Conservation (phyloP, 805 yeast genomes). For the Metschnikowia picachoensis region DNA sequence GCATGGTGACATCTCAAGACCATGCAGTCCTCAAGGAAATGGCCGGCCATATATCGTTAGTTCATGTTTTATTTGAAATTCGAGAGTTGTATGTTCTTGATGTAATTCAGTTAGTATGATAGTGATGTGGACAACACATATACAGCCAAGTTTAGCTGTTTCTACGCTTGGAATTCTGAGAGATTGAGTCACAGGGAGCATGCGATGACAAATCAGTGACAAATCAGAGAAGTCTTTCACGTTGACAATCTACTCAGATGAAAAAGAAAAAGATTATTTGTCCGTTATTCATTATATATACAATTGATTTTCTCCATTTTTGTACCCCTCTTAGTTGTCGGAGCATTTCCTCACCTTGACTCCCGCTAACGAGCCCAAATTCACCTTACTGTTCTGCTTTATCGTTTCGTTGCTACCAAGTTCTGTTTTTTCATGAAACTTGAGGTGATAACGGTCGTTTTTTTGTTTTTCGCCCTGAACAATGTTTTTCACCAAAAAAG, state of each 20-base stretch:
- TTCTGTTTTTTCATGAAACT: conserved; percentile 79
- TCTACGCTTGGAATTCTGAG: too few species aligned
- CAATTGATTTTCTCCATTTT: not conserved
- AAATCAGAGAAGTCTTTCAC: too few species aligned
- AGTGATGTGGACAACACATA: too few species aligned
- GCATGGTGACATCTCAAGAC: too few species aligned
- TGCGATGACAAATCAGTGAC: not conserved
- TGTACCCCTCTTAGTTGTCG: conserved; percentile 4
- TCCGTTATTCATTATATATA: not conserved
- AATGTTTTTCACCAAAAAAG: conserved; percentile 66
- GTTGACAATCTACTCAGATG: too few species aligned
- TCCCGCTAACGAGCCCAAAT: conserved; percentile 47
- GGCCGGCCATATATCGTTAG: too few species aligned
- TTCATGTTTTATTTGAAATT: too few species aligned
- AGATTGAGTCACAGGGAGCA: too few species aligned
- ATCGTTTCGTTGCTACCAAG: conserved; percentile 86
- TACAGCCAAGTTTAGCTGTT: too few species aligned
- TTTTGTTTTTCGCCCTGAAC: conserved; percentile 71
- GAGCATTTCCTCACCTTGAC: conserved; percentile 43
- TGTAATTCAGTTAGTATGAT: too few species aligned
- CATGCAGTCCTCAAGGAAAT: too few species aligned
- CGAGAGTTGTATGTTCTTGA: too few species aligned
- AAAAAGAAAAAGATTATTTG: not conserved
- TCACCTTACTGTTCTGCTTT: conserved; percentile 45
- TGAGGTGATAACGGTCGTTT: conserved; percentile 46